A percentile compares a stretch with the other conserved stretches of the same genome.
Evolutionary conservation across 163 green algal species (phyloP).

Genomic region (Prototheca cutis): DNA sequence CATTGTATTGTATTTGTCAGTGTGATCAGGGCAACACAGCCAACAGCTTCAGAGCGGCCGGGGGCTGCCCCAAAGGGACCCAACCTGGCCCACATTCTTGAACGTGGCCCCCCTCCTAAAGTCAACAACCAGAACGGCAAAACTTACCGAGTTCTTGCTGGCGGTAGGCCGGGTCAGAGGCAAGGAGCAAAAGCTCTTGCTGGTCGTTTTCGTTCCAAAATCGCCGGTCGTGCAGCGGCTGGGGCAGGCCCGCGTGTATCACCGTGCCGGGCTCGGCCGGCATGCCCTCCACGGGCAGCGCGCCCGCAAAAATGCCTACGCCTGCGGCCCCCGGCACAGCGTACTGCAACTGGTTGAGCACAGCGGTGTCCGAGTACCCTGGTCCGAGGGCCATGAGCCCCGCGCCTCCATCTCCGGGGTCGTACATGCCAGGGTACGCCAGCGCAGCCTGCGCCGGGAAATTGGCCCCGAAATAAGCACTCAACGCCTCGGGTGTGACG

Average conservation of each 20-base stretch:
- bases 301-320: background rate
- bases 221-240: slow-evolving; percentile 21
- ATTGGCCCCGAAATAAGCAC: background rate
- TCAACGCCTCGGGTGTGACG: background rate
- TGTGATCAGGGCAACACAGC: too few relatives aligned
- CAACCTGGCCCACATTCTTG: too few relatives aligned
- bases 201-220: slow-evolving; percentile 33
- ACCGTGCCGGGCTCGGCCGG: background rate
- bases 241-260: background rate
- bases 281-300: background rate
- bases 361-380: background rate
- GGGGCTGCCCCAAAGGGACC: too few relatives aligned
- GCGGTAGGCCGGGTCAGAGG: slow-evolving; percentile 13
- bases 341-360: background rate
- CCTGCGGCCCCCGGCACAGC: background rate
- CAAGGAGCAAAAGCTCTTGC: slow-evolving; percentile 27
- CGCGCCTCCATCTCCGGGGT: background rate
- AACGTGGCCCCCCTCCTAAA: too few relatives aligned
- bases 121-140: too few relatives aligned
- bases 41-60: too few relatives aligned
- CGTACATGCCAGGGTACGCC: background rate
- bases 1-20: too few relatives aligned
- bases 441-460: background rate
- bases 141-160: slow-evolving; percentile 15
- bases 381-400: background rate